Base-by-base conservation (phyloP, 2,329 filamentous ascomycete species). In the Fusarium hainanense region DNA sequence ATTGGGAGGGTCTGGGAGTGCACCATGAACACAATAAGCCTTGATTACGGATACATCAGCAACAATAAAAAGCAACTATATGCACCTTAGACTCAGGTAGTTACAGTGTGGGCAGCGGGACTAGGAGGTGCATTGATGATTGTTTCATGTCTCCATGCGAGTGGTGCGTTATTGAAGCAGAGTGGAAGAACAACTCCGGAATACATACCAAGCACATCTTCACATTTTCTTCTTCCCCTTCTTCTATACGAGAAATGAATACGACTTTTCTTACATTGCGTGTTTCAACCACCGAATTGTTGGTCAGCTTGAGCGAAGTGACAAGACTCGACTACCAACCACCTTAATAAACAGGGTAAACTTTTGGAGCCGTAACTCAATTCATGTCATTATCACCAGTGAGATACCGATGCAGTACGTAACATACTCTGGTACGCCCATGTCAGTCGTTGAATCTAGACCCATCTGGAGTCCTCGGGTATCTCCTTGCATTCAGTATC, bases 1-100 rank as follows among this genome's bases (percentile, higher is more conserved):
- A 43, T 43, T 43, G 21, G 8, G 41, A n/a, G 34, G 34, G 18
- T 37, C 34, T 37, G 18, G 34, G 34, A 37, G 34, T n/a, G 34
- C 34, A n/a, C 34, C 34, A 37, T n/a, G 18, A 37, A 37, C 34
- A 37, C 10, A 37, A 37, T 37, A 37, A 37, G 34, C 34, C 34
- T 37, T 37, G 10, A n/a, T 37, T n/a, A 37, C 34, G 34, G 34
- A n/a, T n/a, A 47, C 44, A 46, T 25, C 43, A 47, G 27, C 44
- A 28, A 47, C 12, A n/a, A 37, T 37, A 58, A 55, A 68, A 51
- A 51, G 48, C 25, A 63, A 51, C 25, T 30, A 28, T 23, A 58
- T 49, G 42, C 28, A 41, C 32, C 21, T 37, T 51, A 16, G n/a
- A 32, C 23, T 21, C 56, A 44, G 48, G 49, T 27, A 41, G 32